Percentiles rank a stretch among this genome's conserved stretches.
These are phyloP conservation scores for Casuarina equisetifolia DNA, from an alignment of 306 rosid genomes.

Conservation along the genomic window DNA sequence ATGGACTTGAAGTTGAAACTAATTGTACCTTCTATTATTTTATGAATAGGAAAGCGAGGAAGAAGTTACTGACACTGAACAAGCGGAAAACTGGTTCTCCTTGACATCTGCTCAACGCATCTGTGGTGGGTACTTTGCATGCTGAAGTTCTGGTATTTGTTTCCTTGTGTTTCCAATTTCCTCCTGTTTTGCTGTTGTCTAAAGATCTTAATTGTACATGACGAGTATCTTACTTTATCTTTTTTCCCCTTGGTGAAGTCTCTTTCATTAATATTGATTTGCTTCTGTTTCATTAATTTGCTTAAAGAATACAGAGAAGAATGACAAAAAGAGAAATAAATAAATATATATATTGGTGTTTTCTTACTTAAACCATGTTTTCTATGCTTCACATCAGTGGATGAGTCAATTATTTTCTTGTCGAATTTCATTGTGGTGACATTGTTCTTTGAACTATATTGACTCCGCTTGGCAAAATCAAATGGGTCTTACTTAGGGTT, in stretches of 20 bases:
- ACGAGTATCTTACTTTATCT: background rate
- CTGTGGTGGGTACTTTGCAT: slow-evolving; percentile 70
- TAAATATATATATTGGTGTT: background rate
- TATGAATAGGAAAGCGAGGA: slow-evolving; percentile 86
- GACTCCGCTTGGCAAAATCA: background rate
- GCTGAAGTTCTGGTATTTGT: slow-evolving; percentile 16
- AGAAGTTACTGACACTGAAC: slow-evolving; percentile 97
- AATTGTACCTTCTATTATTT: slow-evolving; percentile 14
- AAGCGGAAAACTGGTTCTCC: slow-evolving; percentile 99
- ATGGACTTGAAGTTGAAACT: slow-evolving; percentile 16
- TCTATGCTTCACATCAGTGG: background rate
- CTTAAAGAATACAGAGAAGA: background rate
- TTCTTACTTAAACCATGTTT: background rate
- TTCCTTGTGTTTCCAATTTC: slow-evolving; percentile 22
- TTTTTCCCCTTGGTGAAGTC: background rate
- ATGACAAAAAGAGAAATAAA: background rate
- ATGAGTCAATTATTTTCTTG: background rate
- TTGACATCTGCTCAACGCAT: slow-evolving; percentile 95
- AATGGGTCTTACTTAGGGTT: background rate
- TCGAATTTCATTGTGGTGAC: background rate
- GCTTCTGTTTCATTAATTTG: background rate
- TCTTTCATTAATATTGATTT: background rate
- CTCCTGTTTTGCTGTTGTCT: slow-evolving; percentile 3
- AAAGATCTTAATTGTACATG: background rate
- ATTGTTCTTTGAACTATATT: background rate